Evolutionary conservation across 1,139 yeast species (phyloP).

Genomic region (Protomyces pachydermus): DNA sequence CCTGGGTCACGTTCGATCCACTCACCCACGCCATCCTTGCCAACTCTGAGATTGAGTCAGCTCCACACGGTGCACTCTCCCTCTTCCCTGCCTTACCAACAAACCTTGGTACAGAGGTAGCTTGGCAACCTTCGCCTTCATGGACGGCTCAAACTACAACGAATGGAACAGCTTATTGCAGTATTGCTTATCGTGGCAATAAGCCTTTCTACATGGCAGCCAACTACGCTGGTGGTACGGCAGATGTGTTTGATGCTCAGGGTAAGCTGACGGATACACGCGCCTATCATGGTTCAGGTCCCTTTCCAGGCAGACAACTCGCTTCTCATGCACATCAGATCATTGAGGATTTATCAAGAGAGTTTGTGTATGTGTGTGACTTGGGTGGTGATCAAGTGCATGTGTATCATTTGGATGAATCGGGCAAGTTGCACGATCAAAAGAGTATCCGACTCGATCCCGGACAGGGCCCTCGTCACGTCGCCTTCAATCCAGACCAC

Average conservation of each 20-base stretch:
- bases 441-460: constrained; percentile 1
- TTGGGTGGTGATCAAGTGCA: constrained; percentile 16
- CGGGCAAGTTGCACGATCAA: neutral
- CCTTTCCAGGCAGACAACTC: constrained; percentile 22
- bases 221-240: constrained; percentile 14
- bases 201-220: constrained; percentile 8
- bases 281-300: constrained; percentile 1
- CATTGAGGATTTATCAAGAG: constrained; percentile 1
- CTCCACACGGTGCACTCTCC: neutral
- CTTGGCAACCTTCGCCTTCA: neutral
- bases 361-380: constrained; percentile 15
- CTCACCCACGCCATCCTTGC: neutral
- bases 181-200: neutral
- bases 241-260: constrained; percentile 1
- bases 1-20: neutral
- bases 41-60: neutral
- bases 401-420: neutral
- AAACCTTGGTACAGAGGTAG: no score
- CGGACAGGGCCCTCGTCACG: constrained; percentile 22
- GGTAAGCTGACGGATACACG: neutral
- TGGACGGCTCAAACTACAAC: constrained; percentile 7
- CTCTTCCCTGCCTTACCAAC: neutral
- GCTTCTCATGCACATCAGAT: constrained; percentile 24
- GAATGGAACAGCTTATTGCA: constrained; percentile 7
- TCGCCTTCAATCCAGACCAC: constrained; percentile 12